Conservation (phyloP, 768 basidiomycete genomes). For the Naganishia friedmannii region DNA sequence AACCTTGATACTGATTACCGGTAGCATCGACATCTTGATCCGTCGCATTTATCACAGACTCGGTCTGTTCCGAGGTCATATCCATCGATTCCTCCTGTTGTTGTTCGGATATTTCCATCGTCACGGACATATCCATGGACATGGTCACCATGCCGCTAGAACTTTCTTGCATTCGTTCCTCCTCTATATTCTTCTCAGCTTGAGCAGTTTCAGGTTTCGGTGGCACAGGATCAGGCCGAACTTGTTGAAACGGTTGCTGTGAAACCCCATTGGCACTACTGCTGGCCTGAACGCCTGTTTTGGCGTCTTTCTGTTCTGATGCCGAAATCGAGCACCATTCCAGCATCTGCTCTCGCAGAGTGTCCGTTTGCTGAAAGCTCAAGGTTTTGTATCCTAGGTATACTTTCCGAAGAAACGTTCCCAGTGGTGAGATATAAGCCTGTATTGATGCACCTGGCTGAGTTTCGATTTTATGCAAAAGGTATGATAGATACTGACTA, state of each 20-base stretch:
- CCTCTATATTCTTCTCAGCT: too few species aligned
- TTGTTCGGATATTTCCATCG: conserved; percentile 5
- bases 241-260: background rate
- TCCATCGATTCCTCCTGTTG: conserved; percentile 17
- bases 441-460: background rate
- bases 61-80: background rate
- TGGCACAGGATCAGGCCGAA: background rate
- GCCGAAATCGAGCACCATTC: conserved; percentile 19
- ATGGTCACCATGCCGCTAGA: background rate
- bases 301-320: background rate
- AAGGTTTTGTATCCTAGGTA: conserved; percentile 28
- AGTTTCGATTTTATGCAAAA: background rate
- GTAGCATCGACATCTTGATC: background rate
- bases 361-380: conserved; percentile 17
- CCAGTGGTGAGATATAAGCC: conserved; percentile 30
- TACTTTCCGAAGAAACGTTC: conserved; percentile 29
- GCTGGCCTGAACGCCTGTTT: background rate
- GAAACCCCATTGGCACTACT: background rate
- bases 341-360: conserved; percentile 21
- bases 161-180: background rate
- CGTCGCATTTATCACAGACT: background rate
- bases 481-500: conserved; percentile 9
- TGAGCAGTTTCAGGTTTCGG: background rate
- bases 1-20: background rate
- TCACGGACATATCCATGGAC: conserved; percentile 21